Percentiles rank a stretch among this genome's conserved stretches.
Evolutionary conservation across 176 grass and related monocot genomes (phyloP).

Genomic region (Triticum timopheevii): DNA sequence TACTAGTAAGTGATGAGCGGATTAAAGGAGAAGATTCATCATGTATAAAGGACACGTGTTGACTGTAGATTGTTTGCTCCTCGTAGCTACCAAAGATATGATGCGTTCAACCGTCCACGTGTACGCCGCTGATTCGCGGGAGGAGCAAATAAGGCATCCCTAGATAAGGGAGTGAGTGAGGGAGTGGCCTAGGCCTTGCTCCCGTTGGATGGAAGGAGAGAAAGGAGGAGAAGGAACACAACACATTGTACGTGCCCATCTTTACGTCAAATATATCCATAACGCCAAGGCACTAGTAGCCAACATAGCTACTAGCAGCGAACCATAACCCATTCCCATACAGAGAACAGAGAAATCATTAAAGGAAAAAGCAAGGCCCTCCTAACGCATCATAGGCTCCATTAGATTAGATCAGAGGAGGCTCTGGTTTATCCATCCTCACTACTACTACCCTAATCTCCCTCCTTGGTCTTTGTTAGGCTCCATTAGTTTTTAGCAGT

Average conservation of each 20-base stretch:
- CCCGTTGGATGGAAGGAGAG: conserved; percentile 12
- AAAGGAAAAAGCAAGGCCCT: conserved; percentile 22
- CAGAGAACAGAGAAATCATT: background rate
- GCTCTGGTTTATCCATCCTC: conserved; percentile 24
- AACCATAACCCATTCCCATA: background rate
- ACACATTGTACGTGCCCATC: conserved; percentile 27
- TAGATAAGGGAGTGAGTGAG: conserved; percentile 22
- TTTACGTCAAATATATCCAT: conserved; percentile 46
- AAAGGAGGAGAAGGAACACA: conserved; percentile 29
- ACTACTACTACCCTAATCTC: background rate
- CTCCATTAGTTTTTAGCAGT: conserved; percentile 24
- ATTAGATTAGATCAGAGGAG: background rate
- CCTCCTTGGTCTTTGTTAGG: background rate
- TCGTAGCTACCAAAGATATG: background rate
- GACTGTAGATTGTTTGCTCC: background rate
- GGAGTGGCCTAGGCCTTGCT: conserved; percentile 3
- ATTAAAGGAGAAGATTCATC: background rate
- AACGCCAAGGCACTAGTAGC: background rate
- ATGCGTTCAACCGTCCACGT: conserved; percentile 22
- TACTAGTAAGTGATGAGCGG: background rate
- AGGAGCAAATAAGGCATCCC: conserved; percentile 15
- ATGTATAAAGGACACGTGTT: background rate
- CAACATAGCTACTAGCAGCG: conserved; percentile 1
- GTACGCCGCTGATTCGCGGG: conserved; percentile 15
- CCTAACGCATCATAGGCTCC: conserved; percentile 21